Percentiles rank a stretch among this genome's conserved stretches.
Evolutionary conservation across 495 filamentous ascomycete genomes (phyloP).

Genomic region (Neurospora tetraspora): DNA sequence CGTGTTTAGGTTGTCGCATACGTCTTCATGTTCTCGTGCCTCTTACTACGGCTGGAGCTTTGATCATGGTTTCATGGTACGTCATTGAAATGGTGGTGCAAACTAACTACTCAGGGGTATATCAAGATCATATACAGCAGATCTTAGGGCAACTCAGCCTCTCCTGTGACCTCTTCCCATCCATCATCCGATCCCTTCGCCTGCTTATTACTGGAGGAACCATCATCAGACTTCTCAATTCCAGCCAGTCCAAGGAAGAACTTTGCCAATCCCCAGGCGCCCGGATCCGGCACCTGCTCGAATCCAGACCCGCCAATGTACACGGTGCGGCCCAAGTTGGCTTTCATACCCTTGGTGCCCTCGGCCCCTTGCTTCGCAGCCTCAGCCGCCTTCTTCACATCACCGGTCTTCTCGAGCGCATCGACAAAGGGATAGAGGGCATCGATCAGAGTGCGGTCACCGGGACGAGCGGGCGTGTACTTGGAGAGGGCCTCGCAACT

Average conservation of each 20-base stretch:
- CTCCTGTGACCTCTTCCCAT: constrained; percentile 14
- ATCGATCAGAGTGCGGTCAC: constrained; percentile 87
- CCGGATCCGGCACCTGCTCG: constrained; percentile 81
- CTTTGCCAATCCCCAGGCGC: constrained; percentile 72
- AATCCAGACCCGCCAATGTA: constrained; percentile 83
- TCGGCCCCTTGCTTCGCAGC: constrained; percentile 70
- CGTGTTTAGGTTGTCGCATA: neutral
- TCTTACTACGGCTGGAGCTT: no score
- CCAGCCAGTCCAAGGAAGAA: constrained; percentile 71
- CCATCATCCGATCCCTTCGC: constrained; percentile 6
- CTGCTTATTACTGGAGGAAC: constrained; percentile 17
- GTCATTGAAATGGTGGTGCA: neutral
- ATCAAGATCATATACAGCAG: neutral
- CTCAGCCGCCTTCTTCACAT: constrained; percentile 59
- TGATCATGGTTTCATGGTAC: neutral
- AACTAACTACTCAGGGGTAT: neutral
- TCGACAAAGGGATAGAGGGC: constrained; percentile 80
- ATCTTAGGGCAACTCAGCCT: neutral
- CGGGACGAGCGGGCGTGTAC: constrained; percentile 84
- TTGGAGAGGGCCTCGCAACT: constrained; percentile 60
- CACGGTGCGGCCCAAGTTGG: constrained; percentile 77
- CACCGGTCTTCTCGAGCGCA: constrained; percentile 49
- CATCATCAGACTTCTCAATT: constrained; percentile 21
- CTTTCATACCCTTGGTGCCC: constrained; percentile 81
- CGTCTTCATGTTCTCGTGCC: neutral